Base-by-base conservation (phyloP, 768 basidiomycete genomes). In the Russula ochroleuca region DNA sequence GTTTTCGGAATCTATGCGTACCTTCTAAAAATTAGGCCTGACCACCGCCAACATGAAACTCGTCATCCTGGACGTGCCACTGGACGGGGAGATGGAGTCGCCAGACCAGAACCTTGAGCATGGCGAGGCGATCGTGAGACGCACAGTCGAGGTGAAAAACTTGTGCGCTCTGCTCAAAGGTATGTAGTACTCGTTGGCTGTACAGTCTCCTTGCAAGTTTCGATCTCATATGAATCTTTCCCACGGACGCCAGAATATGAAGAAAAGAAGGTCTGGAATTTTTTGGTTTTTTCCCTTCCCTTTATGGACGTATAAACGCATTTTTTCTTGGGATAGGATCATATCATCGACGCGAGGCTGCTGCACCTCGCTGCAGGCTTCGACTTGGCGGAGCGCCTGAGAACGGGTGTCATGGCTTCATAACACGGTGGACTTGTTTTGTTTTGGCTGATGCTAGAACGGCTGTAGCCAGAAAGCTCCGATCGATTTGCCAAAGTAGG, bases 41-140 rank as follows among this genome's bases (percentile, higher is more conserved):
- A 89, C 92, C 21, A 93, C 86, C 49, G 90, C 95, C 14, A 96
- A 90, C 71, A 95, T 95, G 92, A 87, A 91, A 69, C 82, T 97
- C 23, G 85, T 92, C 52, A 79, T 87, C 19, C 78, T 95, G 33
- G 80, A 81, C 63, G 88, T 93, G 49, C 73, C 78, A 38, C 77
- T 98, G 59, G 78, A 82, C n/a, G 84, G 83, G 64, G 73, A 81
- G 69, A 76, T 96, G 66, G 82, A 87, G 65, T 79, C 78, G 17
- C 93, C 93, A 0, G 75, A 80, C 13, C 85, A 90, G 59, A 83
- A 89, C 61, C 85, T 94, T 1, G 93, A 96, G 19, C 77, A 79
- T n/a, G 94, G 93, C 11, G 94, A 98, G 74, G 85, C 86, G 66
- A 94, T 98, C 67, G 80, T 86, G 47, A 84, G 81, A 48, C 81